Conservation (phyloP, 495 filamentous ascomycete species). For the Ascobolus immersus region DNA sequence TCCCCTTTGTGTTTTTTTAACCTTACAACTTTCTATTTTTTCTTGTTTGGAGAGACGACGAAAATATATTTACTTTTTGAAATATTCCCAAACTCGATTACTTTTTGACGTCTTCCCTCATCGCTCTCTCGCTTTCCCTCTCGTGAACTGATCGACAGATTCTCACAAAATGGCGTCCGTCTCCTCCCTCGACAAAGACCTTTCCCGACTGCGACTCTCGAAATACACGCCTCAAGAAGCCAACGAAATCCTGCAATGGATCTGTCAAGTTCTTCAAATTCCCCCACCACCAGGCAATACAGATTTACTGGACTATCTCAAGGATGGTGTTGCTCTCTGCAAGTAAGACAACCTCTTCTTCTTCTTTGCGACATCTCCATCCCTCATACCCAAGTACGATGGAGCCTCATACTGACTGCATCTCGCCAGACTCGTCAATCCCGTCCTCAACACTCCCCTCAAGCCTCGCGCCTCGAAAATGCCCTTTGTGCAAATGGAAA, state of each 20-base stretch:
- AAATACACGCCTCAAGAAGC: slow-evolving; percentile 87
- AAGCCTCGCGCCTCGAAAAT: slow-evolving; percentile 51
- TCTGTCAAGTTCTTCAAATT: slow-evolving; percentile 47
- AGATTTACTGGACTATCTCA: slow-evolving; percentile 69
- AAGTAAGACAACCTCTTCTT: slow-evolving; percentile 31
- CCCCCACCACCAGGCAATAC: slow-evolving; percentile 34
- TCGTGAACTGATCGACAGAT: slow-evolving; percentile 2
- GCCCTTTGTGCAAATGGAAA: slow-evolving; percentile 99
- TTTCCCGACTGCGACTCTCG: slow-evolving; percentile 73
- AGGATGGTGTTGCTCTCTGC: slow-evolving; percentile 79
- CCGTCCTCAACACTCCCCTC: slow-evolving; percentile 49
- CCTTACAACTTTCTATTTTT: neutral
- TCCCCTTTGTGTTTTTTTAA: no score
- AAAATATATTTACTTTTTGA: no score
- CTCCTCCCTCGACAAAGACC: slow-evolving; percentile 75
- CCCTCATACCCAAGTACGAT: neutral
- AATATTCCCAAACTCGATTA: no score
- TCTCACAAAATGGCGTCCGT: slow-evolving; percentile 64
- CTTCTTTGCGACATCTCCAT: neutral
- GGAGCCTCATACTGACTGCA: neutral
- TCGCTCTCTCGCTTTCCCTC: no score
- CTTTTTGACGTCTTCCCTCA: no score
- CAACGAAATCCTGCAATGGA: slow-evolving; percentile 65
- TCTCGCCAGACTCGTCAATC: slow-evolving; percentile 46
- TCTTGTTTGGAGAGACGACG: no score